phyloP scores from a whole-genome alignment of 768 basidiomycete species.

The Kwoniella sp. region DNA sequence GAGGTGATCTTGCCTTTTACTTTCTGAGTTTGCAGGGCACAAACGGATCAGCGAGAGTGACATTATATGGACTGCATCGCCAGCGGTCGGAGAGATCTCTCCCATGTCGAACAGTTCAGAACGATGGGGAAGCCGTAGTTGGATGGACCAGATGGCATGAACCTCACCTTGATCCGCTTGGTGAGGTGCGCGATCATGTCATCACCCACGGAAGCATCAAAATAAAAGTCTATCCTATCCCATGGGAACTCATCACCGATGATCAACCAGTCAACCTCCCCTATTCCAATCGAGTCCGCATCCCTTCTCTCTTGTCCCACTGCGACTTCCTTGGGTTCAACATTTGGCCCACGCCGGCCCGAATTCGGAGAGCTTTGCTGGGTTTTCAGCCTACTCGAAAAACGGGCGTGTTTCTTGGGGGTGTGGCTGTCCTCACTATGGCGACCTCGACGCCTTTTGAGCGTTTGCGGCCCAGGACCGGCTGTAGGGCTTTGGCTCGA shows the following conservation, averaged over 20 bases:
- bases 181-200: conserved; percentile 11
- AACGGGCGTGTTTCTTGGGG: background rate
- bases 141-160: too few relatives aligned
- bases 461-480: background rate
- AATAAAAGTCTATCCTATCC: conserved; percentile 7
- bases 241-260: conserved; percentile 16
- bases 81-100: too few relatives aligned
- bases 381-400: too few relatives aligned
- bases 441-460: background rate
- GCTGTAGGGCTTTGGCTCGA: background rate
- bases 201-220: conserved; percentile 10
- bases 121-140: too few relatives aligned
- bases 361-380: too few relatives aligned
- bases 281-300: background rate
- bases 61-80: too few relatives aligned
- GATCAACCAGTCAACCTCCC: conserved; percentile 7
- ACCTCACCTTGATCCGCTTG: conserved; percentile 17
- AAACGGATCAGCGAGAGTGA: too few relatives aligned
- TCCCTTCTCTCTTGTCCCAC: too few relatives aligned
- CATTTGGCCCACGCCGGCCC: too few relatives aligned
- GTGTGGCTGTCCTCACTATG: background rate
- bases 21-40: too few relatives aligned
- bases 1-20: background rate
- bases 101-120: too few relatives aligned
- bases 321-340: too few relatives aligned